Percentiles rank a stretch among this genome's conserved stretches.
These are phyloP conservation scores for Calonectria leucothoes DNA, from an alignment of 2,329 filamentous ascomycete species.

Conservation along the genomic window DNA sequence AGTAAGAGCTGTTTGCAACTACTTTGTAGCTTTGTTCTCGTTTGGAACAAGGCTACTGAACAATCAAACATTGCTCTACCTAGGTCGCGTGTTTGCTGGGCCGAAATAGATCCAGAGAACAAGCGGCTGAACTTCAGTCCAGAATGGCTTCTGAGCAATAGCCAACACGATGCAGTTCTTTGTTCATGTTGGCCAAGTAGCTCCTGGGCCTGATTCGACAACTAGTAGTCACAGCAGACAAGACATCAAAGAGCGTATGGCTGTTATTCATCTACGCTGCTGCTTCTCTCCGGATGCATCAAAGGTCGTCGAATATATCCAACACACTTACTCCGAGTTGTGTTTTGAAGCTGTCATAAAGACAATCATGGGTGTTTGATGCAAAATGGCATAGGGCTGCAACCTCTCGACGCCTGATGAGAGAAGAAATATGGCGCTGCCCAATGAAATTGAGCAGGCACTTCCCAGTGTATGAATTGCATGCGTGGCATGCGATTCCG, in stretches of 20 bases:
- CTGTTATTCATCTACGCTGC: not conserved
- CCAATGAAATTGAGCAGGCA: not conserved
- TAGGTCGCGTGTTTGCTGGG: not conserved
- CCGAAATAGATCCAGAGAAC: too few relatives aligned
- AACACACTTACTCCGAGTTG: not conserved
- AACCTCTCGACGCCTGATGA: not conserved
- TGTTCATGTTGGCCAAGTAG: not conserved
- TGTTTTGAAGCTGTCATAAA: not conserved
- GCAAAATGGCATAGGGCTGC: not conserved
- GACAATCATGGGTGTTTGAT: not conserved
- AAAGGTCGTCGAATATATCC: not conserved
- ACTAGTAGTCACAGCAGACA: not conserved
- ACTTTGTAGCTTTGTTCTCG: not conserved
- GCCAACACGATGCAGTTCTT: not conserved
- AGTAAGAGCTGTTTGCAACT: not conserved
- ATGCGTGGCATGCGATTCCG: conserved; percentile 25
- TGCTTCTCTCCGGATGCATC: not conserved
- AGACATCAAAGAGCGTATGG: not conserved
- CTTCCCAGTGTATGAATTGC: conserved; percentile 5
- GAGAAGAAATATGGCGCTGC: not conserved
- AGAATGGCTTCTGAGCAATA: not conserved
- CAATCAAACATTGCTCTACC: not conserved
- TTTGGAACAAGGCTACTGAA: not conserved
- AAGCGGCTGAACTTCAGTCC: not conserved
- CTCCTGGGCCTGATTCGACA: too few relatives aligned